A percentile compares a stretch with the other conserved stretches of the same genome.
phyloP scores from a whole-genome alignment of 2,329 filamentous ascomycete species.

The Intubia oerlemansii region DNA sequence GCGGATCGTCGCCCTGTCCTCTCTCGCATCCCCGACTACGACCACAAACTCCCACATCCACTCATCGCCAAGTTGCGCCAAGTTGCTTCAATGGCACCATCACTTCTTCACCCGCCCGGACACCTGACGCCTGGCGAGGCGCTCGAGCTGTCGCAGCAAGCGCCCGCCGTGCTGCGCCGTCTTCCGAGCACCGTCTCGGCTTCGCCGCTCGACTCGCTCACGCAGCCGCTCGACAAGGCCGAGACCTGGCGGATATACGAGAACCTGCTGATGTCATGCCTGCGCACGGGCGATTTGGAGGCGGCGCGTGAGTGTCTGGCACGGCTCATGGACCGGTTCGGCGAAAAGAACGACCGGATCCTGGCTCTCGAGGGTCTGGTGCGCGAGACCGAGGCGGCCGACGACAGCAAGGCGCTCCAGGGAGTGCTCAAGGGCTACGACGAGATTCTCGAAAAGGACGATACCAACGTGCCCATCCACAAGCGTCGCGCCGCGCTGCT shows the following conservation, averaged over 20 bases:
- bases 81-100: slow-evolving; percentile 26
- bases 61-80: not conserved
- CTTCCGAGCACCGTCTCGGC: slow-evolving; percentile 31
- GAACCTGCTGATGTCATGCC: slow-evolving; percentile 64
- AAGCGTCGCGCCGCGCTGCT: slow-evolving; percentile 72
- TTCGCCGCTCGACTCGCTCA: slow-evolving; percentile 30
- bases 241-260: slow-evolving; percentile 76
- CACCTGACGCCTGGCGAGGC: slow-evolving; percentile 33
- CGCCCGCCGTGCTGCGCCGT: slow-evolving; percentile 31
- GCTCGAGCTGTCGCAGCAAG: slow-evolving; percentile 37
- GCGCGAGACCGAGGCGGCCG: slow-evolving; percentile 57
- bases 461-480: slow-evolving; percentile 62
- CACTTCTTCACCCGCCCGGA: slow-evolving; percentile 33
- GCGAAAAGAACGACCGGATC: slow-evolving; percentile 62
- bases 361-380: slow-evolving; percentile 67
- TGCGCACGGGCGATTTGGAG: slow-evolving; percentile 65
- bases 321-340: slow-evolving; percentile 61
- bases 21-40: no score
- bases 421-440: slow-evolving; percentile 60
- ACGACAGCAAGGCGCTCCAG: slow-evolving; percentile 38
- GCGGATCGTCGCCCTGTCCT: no score
- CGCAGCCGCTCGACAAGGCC: slow-evolving; percentile 42
- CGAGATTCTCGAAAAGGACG: slow-evolving; percentile 47
- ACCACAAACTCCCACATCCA: no score
- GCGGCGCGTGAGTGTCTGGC: slow-evolving; percentile 57